phyloP scores from a whole-genome alignment of 2,329 filamentous ascomycete species.

The Stagonosporopsis chrysanthemi region DNA sequence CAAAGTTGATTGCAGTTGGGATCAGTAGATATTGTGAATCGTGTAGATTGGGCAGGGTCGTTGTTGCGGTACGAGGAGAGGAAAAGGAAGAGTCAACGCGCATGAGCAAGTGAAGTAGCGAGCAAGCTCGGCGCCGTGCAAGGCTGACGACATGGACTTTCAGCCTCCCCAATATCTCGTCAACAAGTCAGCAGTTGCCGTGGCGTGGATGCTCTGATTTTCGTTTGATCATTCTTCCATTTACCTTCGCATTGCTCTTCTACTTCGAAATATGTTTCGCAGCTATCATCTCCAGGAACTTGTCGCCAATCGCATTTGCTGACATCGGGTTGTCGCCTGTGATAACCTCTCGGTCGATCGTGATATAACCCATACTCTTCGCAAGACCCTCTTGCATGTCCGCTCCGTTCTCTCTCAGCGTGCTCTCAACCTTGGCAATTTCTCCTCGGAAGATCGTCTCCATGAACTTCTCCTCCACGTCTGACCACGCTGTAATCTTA shows the following conservation, averaged over 20 bases:
- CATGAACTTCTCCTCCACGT: conserved; percentile 57
- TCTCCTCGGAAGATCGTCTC: conserved; percentile 54
- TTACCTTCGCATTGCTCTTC: not conserved
- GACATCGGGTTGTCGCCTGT: conserved; percentile 45
- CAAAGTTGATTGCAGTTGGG: too few species aligned
- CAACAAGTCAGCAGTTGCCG: too few species aligned
- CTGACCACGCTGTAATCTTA: conserved; percentile 55
- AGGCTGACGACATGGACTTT: too few species aligned
- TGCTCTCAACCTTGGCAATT: conserved; percentile 53
- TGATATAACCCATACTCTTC: conserved; percentile 53
- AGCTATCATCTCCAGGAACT: conserved; percentile 45
- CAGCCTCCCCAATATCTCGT: too few species aligned
- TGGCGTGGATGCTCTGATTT: too few species aligned
- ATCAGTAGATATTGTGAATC: too few species aligned
- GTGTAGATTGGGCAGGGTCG: too few species aligned
- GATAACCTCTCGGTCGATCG: conserved; percentile 53
- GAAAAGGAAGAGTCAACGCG: too few species aligned
- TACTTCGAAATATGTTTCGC: not conserved
- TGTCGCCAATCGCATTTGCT: conserved; percentile 42
- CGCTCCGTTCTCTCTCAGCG: conserved; percentile 51
- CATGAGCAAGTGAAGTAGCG: too few species aligned
- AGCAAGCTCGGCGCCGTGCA: too few species aligned
- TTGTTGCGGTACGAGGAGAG: too few species aligned
- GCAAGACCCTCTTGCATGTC: conserved; percentile 54
- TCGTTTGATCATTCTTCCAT: not conserved